These are phyloP conservation scores for Furcasterigmium sp. DNA, from an alignment of 2,329 filamentous ascomycete species.

Conservation along the genomic window DNA sequence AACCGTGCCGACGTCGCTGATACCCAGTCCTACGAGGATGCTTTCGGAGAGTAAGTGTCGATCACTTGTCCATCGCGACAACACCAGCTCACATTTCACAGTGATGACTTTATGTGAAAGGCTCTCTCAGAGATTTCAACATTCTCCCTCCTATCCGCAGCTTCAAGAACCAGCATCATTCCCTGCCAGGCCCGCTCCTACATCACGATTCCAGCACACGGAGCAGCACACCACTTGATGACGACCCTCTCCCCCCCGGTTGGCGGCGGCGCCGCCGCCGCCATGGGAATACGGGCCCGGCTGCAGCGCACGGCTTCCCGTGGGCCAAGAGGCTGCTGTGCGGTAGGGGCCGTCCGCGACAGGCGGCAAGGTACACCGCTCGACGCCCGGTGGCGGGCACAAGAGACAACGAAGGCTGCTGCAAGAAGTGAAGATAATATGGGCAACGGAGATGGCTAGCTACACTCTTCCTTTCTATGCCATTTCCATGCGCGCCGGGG, in stretches of 20 bases:
- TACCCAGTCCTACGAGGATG: constrained; percentile 71
- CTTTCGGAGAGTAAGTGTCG: constrained; percentile 72
- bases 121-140: constrained; percentile 9
- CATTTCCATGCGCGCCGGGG: no score
- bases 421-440: not conserved
- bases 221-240: not conserved
- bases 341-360: no score
- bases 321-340: no score
- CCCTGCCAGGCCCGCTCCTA: constrained; percentile 2
- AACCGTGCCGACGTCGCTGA: constrained; percentile 59
- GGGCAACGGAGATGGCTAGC: not conserved
- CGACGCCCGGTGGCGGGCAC: no score
- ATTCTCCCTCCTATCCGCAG: constrained; percentile 7
- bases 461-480: no score
- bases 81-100: constrained; percentile 24
- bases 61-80: not conserved
- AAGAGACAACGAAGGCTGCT: no score
- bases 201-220: not conserved
- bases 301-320: not conserved
- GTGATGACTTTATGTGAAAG: constrained; percentile 69
- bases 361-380: no score
- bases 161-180: constrained; percentile 2
- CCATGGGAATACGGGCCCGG: not conserved
- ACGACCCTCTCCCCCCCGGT: not conserved
- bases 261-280: not conserved